Percentiles rank a stretch among this genome's conserved stretches.
Conservation (phyloP, 805 yeast species). For the Phaffomyces opuntiae region DNA sequence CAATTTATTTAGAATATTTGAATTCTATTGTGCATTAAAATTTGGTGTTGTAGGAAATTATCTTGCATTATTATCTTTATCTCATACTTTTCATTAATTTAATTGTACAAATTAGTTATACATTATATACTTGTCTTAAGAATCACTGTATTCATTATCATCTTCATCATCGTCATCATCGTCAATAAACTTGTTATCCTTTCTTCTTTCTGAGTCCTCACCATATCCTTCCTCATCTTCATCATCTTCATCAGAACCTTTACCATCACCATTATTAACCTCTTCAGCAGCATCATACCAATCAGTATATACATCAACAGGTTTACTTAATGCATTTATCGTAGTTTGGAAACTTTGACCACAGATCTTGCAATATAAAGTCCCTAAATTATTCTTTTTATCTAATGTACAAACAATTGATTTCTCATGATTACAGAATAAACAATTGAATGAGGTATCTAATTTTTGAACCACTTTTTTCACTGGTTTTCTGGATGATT, state of each 20-base stretch:
- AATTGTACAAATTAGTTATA: background rate
- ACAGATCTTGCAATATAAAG: slow-evolving; percentile 83
- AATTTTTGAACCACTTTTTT: slow-evolving; percentile 72
- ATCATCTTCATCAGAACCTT: slow-evolving; percentile 22
- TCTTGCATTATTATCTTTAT: background rate
- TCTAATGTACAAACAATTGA: slow-evolving; percentile 85
- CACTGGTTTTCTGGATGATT: slow-evolving; percentile 75
- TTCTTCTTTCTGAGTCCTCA: slow-evolving; percentile 10
- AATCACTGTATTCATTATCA: slow-evolving; percentile 22
- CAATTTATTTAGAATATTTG: slow-evolving; percentile 8
- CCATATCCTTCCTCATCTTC: slow-evolving; percentile 8
- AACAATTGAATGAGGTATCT: slow-evolving; percentile 80
- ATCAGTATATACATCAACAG: slow-evolving; percentile 92
- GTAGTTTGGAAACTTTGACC: slow-evolving; percentile 90
- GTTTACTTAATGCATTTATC: slow-evolving; percentile 70
- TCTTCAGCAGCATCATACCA: slow-evolving; percentile 97
- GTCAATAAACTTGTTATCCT: slow-evolving; percentile 17
- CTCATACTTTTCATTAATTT: background rate
- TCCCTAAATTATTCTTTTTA: slow-evolving; percentile 78
- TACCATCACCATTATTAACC: slow-evolving; percentile 34
- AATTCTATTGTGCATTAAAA: slow-evolving; percentile 11
- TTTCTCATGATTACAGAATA: slow-evolving; percentile 93
- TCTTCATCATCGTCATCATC: slow-evolving; percentile 20
- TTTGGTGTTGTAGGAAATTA: background rate
- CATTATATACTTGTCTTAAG: background rate